Evolutionary conservation across 345 rosid genomes (phyloP).

Genomic region (Lagerstroemia speciosa): DNA sequence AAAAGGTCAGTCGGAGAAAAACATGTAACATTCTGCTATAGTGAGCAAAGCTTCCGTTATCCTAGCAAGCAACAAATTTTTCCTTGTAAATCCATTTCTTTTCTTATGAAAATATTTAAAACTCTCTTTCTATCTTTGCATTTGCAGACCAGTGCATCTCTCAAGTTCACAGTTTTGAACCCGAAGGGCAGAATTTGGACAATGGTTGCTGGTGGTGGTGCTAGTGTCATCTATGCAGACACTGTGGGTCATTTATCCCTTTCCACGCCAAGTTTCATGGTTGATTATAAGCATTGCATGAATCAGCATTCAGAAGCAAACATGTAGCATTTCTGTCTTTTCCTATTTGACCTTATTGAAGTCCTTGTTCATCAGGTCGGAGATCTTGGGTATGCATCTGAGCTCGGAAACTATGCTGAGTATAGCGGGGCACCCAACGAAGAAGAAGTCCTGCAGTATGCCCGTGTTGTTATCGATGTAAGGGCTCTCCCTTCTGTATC

Average conservation of each 20-base stretch:
- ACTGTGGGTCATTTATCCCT: slow-evolving; percentile 37
- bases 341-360: not conserved
- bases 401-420: slow-evolving; percentile 92
- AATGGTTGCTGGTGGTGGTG: slow-evolving; percentile 99
- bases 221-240: slow-evolving; percentile 95
- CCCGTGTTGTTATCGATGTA: slow-evolving; percentile 96
- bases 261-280: not conserved
- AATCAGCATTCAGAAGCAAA: not conserved
- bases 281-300: not conserved
- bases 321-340: not conserved
- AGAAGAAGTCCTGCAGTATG: slow-evolving; percentile 93
- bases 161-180: slow-evolving; percentile 91
- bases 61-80: not conserved
- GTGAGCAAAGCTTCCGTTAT: not conserved
- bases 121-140: not conserved
- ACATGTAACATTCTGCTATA: not conserved
- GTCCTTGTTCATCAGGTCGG: slow-evolving; percentile 51
- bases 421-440: slow-evolving; percentile 98
- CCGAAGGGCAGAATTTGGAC: slow-evolving; percentile 93
- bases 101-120: not conserved
- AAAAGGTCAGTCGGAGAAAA: slow-evolving; percentile 47
- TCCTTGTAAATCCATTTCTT: not conserved
- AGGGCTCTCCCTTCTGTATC: slow-evolving; percentile 1
- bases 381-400: slow-evolving; percentile 84
- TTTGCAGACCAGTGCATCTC: slow-evolving; percentile 88